Evolutionary conservation across 2,329 filamentous ascomycete species (phyloP), one percentile per base, ranked within the genome.

Genomic region (Calonectria leucothoes): DNA sequence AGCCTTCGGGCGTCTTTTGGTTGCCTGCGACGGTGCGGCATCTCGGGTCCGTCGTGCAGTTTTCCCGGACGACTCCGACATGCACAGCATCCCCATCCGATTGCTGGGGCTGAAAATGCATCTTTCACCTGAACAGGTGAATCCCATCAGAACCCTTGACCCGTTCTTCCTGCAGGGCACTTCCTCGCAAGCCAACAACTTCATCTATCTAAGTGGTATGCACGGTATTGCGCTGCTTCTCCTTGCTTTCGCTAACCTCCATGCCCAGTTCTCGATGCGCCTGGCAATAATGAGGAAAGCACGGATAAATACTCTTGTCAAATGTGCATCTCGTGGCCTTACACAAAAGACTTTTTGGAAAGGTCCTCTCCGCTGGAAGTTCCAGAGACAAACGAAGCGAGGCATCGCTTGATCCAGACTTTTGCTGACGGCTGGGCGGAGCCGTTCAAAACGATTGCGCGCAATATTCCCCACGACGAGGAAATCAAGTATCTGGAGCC

Each of bases 131-230:
- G 82, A 85, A 20, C 81, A 89, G 48, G 84, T 88, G 23, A 79
- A 81, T 1, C 84, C 85, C 0, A 82, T 90, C 3, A 82, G 83
- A 7, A 82, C 82, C 1, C 84, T 91, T 0, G 90, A 92, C 67
- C 87, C 89, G 0, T 89, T 87, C 51, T 89, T 91, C 64, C 84
- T 91, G 25, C 89, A 91, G 65, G 89, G 89, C 0, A 85, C 86
- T 0, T 86, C 90, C 45, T 89, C 90, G 0, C 81, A 84, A 31
- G 88, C 89, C 5, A 85, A 89, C 51, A 85, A 85, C 0, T 91
- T 88, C 77, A 78, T 90, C 23, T 92, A 88, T 77, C 87, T 90
- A 70, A 89, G 88, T 66, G 82, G 88, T 89, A 76, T 71, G 85
- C 7, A 0, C 17, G 45, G 0, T 12, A 42, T 8, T n/a, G n/a